A percentile compares a stretch with the other conserved stretches of the same genome.
Evolutionary conservation across 495 filamentous ascomycete genomes (phyloP).

Genomic region (Ascodesmis nigricans): DNA sequence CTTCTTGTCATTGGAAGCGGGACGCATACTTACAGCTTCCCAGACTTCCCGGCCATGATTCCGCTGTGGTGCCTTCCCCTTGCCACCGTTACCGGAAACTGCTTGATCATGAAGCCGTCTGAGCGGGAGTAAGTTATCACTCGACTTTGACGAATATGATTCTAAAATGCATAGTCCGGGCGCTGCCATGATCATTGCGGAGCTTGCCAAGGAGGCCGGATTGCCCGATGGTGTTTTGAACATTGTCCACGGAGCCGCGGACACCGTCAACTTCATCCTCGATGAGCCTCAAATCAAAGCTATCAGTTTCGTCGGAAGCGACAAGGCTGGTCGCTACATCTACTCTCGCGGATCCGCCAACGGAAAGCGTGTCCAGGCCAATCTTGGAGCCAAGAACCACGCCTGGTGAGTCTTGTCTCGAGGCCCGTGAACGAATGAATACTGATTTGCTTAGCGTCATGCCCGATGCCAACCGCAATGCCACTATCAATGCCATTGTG

Average conservation of each 20-base stretch:
- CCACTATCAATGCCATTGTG: slow-evolving; percentile 78
- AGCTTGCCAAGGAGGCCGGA: slow-evolving; percentile 74
- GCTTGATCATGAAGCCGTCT: slow-evolving; percentile 84
- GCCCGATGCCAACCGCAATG: slow-evolving; percentile 96
- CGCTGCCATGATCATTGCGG: slow-evolving; percentile 91
- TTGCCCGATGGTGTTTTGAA: slow-evolving; percentile 90
- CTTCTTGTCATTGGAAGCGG: neutral
- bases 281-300: slow-evolving; percentile 94
- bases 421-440: neutral
- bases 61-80: slow-evolving; percentile 93
- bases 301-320: slow-evolving; percentile 91
- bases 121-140: slow-evolving; percentile 44
- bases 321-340: slow-evolving; percentile 95
- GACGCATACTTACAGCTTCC: neutral
- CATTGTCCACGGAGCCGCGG: slow-evolving; percentile 74
- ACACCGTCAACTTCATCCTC: slow-evolving; percentile 90
- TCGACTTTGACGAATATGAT: neutral
- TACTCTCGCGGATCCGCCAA: slow-evolving; percentile 75
- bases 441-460: slow-evolving; percentile 31
- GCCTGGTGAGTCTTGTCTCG: slow-evolving; percentile 31
- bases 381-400: slow-evolving; percentile 97
- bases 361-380: slow-evolving; percentile 84
- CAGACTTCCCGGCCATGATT: slow-evolving; percentile 99
- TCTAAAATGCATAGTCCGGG: slow-evolving; percentile 36
- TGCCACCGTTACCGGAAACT: slow-evolving; percentile 87